Evolutionary conservation across 495 filamentous ascomycete genomes (phyloP).

Genomic region (Aspergillus mulundensis): DNA sequence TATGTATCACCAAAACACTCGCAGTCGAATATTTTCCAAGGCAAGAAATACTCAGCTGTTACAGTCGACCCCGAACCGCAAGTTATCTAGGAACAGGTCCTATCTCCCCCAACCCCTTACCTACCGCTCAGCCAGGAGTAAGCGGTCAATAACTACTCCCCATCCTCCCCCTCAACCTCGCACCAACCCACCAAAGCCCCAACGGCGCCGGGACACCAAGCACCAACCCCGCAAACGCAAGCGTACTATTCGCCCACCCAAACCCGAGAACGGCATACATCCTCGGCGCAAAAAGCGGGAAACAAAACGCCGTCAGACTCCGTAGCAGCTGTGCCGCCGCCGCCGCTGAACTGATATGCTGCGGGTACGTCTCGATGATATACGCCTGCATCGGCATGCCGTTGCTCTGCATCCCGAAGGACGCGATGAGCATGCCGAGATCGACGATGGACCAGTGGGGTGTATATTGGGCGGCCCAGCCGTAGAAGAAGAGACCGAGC

Average conservation of each 20-base stretch:
- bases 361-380: constrained; percentile 48
- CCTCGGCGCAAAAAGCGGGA: constrained; percentile 71
- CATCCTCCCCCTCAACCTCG: constrained; percentile 32
- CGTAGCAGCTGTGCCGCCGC: constrained; percentile 63
- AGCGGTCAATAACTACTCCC: not conserved
- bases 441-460: constrained; percentile 55
- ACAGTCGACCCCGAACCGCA: too few relatives aligned
- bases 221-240: constrained; percentile 49
- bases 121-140: too few relatives aligned
- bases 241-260: constrained; percentile 59
- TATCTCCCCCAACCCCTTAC: not conserved
- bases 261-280: constrained; percentile 47
- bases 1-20: too few relatives aligned
- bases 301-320: constrained; percentile 63
- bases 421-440: constrained; percentile 59
- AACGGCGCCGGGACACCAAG: constrained; percentile 55
- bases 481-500: constrained; percentile 55
- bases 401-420: constrained; percentile 51
- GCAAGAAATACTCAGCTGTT: too few relatives aligned
- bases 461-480: constrained; percentile 52
- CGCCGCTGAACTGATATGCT: constrained; percentile 66
- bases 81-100: too few relatives aligned
- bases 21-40: too few relatives aligned
- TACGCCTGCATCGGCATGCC: constrained; percentile 59
- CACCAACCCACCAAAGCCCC: constrained; percentile 56